Evolutionary conservation across 371 early-diverging fungal genomes (phyloP).

Genomic region (Vairimorpha apis): DNA sequence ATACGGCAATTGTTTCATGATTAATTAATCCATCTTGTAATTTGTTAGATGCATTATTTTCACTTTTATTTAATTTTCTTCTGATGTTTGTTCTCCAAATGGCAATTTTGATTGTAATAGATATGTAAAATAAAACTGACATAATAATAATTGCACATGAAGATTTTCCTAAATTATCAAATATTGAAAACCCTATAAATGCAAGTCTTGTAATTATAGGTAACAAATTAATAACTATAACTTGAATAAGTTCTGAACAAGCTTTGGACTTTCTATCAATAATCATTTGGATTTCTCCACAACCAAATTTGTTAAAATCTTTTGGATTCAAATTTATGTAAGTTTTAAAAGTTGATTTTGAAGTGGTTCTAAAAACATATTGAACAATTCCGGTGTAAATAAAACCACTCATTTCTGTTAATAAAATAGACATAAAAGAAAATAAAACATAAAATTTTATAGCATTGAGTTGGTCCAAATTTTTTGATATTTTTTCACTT

Average conservation of each 20-base stretch:
- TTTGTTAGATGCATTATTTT: conserved; percentile 42
- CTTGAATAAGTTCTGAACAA: conserved; percentile 56
- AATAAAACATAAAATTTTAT: conserved; percentile 16
- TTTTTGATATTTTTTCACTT: neutral
- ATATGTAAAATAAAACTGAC: conserved; percentile 34
- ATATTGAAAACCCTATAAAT: conserved; percentile 1
- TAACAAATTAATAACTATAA: conserved; percentile 48
- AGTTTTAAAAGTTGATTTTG: conserved; percentile 36
- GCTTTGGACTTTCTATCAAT: conserved; percentile 56
- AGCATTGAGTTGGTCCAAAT: neutral
- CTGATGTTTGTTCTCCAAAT: conserved; percentile 55
- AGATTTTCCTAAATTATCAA: conserved; percentile 21
- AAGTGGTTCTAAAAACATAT: conserved; percentile 38
- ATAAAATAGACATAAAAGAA: conserved; percentile 12
- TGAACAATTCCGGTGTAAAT: conserved; percentile 51
- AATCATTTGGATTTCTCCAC: conserved; percentile 52
- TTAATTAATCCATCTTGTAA: conserved; percentile 53
- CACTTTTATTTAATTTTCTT: conserved; percentile 38
- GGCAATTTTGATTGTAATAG: conserved; percentile 57
- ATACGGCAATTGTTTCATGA: conserved; percentile 51
- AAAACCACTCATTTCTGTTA: conserved; percentile 45
- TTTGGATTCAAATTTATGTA: conserved; percentile 41
- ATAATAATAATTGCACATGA: conserved; percentile 34
- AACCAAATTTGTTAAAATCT: conserved; percentile 36
- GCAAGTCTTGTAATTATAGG: conserved; percentile 26